Evolutionary conservation across 345 rosid genomes (phyloP).

Genomic region (Boechera retrofracta): DNA sequence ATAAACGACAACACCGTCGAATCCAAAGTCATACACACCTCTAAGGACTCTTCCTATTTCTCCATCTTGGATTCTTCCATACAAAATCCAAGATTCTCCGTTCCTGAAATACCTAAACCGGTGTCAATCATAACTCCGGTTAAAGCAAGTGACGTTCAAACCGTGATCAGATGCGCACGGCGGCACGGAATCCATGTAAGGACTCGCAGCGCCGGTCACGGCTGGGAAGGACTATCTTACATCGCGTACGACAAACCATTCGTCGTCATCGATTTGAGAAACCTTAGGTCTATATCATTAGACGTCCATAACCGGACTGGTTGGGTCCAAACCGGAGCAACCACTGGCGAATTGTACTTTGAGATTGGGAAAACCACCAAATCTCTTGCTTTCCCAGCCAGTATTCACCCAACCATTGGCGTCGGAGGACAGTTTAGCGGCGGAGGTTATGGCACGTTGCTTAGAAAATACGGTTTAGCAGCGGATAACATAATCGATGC

Average conservation of each 20-base stretch:
- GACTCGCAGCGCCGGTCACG: conserved; percentile 58
- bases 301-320: conserved; percentile 49
- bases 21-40: conserved; percentile 38
- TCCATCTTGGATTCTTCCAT: conserved; percentile 39
- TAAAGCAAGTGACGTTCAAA: conserved; percentile 47
- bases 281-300: conserved; percentile 50
- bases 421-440: conserved; percentile 53
- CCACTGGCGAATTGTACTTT: conserved; percentile 58
- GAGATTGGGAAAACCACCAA: conserved; percentile 50
- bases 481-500: conserved; percentile 60
- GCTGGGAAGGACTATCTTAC: conserved; percentile 58
- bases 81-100: conserved; percentile 37
- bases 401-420: conserved; percentile 52
- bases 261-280: conserved; percentile 52
- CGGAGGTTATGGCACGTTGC: conserved; percentile 57
- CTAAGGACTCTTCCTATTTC: conserved; percentile 19
- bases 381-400: conserved; percentile 55
- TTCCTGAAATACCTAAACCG: conserved; percentile 42
- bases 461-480: conserved; percentile 57
- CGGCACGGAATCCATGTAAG: conserved; percentile 45
- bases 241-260: conserved; percentile 48
- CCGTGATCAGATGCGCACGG: conserved; percentile 47
- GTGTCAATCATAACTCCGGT: conserved; percentile 47
- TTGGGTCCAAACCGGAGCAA: conserved; percentile 66
- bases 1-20: conserved; percentile 21